Base-by-base conservation (phyloP, 2,329 filamentous ascomycete genomes). In the Aspergillus sp. region DNA sequence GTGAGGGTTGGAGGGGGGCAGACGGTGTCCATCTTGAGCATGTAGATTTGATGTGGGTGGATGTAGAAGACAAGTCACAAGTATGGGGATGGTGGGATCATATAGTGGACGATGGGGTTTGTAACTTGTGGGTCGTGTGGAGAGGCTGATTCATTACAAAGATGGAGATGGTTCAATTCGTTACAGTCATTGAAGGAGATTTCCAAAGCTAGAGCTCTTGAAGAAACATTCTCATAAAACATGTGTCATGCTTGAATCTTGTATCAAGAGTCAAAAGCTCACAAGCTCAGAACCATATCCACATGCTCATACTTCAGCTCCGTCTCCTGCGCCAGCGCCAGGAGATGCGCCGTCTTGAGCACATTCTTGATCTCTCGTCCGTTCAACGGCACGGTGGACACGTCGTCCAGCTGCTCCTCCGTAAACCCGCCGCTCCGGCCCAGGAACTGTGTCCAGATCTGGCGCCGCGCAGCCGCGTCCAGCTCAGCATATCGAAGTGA, bases 391-490 rank as follows among this genome's bases (percentile, higher is more conserved):
- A 63, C 45, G 13, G 31, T 16, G 1, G 64, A 60, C 38, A 71
- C 41, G 1, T 57, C 29, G 14, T 66, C 59, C 7, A 70, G 50
- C 21, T 70, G 55, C 4, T 53, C 49, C 7, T 59, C 53, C 0
- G 60, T 56, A n/a, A 67, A 61, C 0, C 16, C 14, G 1, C 46
- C 48, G 7, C 53, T 54, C 3, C 50, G 52, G 14, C 5, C 50
- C 17, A 79, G 59, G 65, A 79, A 79, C 52, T 77, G 78, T 14
- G 64, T 53, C 77, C 77, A 79, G 41, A 79, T 66, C 9, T 67
- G 68, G 19, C 67, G 65, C 9, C 76, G 65, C 1, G 70, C 69
- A 1, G 64, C 52, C 3, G 48, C 48, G 25, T 69, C 69, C 3
- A 78, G 68, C 10, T 77, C 71, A 2, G 69, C 58, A 58, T 78